A percentile compares a stretch with the other conserved stretches of the same genome.
Conservation (phyloP, 306 rosid genomes). For the Lathyrus tuberosus region DNA sequence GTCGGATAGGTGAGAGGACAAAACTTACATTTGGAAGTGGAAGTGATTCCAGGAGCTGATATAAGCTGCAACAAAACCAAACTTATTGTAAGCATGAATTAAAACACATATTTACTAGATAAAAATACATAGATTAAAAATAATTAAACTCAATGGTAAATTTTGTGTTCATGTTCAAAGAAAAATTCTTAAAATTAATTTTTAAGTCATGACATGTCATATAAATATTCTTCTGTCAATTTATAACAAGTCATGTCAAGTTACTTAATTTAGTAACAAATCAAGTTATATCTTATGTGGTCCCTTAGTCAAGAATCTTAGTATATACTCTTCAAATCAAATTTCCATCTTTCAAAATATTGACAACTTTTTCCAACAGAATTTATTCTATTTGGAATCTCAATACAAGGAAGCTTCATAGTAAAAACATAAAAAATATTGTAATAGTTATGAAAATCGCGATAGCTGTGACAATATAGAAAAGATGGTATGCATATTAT, state of each 20-base stretch:
- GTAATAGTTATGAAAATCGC: too few species aligned
- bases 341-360: constrained; percentile 29
- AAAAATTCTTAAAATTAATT: constrained; percentile 2
- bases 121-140: constrained; percentile 15
- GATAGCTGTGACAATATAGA: background rate
- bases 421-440: constrained; percentile 23
- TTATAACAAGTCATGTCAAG: constrained; percentile 33
- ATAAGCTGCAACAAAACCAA: constrained; percentile 66
- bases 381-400: constrained; percentile 55
- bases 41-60: constrained; percentile 84
- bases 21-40: constrained; percentile 83
- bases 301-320: constrained; percentile 39
- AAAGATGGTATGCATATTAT: constrained; percentile 31
- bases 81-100: constrained; percentile 20
- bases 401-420: constrained; percentile 37
- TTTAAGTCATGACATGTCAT: background rate
- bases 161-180: constrained; percentile 22
- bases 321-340: constrained; percentile 51
- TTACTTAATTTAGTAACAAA: constrained; percentile 41
- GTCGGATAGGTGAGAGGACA: constrained; percentile 1
- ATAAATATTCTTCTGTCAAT: constrained; percentile 40
- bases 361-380: constrained; percentile 42
- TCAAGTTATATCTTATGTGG: constrained; percentile 33
- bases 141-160: constrained; percentile 7
- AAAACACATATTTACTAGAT: constrained; percentile 20